Evolutionary conservation across 495 filamentous ascomycete genomes (phyloP).

Genomic region (Aspergillus mulundensis): DNA sequence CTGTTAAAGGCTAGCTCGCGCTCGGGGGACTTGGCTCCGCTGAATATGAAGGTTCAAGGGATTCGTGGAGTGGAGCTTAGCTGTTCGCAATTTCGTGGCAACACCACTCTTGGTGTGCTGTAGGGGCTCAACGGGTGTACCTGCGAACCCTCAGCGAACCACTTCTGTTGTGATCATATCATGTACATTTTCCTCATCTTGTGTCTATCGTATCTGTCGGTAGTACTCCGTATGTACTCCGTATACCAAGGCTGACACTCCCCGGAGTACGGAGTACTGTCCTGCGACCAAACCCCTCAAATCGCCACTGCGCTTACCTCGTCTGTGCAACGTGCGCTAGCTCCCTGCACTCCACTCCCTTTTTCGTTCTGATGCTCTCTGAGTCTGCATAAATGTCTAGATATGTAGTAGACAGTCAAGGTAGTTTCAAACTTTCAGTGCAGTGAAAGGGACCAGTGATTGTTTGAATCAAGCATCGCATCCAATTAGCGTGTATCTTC

Average conservation of each 20-base stretch:
- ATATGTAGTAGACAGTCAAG: too few relatives aligned
- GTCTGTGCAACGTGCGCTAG: not conserved
- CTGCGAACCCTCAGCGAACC: not conserved
- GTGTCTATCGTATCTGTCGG: conserved; percentile 3
- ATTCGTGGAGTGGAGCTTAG: conserved; percentile 3
- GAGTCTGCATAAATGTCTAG: not conserved
- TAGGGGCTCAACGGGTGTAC: not conserved
- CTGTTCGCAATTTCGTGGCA: not conserved
- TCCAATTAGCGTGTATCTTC: not conserved
- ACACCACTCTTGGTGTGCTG: not conserved
- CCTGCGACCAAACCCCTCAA: conserved; percentile 1
- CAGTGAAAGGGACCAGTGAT: too few relatives aligned
- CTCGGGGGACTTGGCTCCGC: conserved; percentile 5
- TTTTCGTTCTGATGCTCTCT: not conserved
- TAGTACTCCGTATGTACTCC: too few relatives aligned
- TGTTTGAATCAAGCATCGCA: too few relatives aligned
- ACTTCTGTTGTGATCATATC: not conserved
- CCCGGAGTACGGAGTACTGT: not conserved
- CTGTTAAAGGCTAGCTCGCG: not conserved
- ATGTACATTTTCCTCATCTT: not conserved
- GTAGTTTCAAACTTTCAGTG: too few relatives aligned
- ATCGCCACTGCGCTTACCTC: conserved; percentile 2
- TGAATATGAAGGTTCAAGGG: not conserved
- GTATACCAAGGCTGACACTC: not conserved
- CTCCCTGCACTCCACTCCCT: conserved; percentile 3